A percentile compares a stretch with the other conserved stretches of the same genome.
Conservation (phyloP, 139 green algal genomes). For the Closterium sp. region DNA sequence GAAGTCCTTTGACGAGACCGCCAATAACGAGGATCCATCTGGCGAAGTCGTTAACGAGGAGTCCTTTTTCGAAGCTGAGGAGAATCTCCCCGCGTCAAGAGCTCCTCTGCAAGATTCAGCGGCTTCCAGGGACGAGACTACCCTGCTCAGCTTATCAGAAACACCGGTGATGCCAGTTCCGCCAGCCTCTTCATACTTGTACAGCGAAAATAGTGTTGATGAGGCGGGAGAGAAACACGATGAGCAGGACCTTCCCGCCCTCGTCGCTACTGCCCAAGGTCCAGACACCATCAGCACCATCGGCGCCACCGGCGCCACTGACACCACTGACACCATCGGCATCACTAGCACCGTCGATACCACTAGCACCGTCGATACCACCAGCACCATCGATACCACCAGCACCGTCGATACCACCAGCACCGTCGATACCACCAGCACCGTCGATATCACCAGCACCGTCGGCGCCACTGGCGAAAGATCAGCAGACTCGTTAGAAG, state of each 20-base stretch:
- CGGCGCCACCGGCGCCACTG: too few species aligned
- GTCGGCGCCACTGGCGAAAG: too few species aligned
- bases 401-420: too few species aligned
- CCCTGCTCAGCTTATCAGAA: background rate
- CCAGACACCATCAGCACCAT: too few species aligned
- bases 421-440: too few species aligned
- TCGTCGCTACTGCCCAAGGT: background rate
- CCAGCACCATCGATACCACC: too few species aligned
- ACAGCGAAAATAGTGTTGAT: background rate
- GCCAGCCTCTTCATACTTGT: background rate
- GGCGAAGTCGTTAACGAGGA: background rate
- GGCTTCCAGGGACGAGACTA: background rate
- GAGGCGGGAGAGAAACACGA: background rate
- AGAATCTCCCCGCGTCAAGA: background rate
- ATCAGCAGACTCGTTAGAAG: too few species aligned
- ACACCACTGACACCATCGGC: too few species aligned
- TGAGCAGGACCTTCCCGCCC: background rate
- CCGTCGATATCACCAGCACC: too few species aligned
- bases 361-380: too few species aligned
- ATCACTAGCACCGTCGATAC: too few species aligned
- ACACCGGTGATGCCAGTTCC: background rate
- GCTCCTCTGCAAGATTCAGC: background rate
- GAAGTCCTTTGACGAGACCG: background rate
- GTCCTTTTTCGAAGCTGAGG: background rate
- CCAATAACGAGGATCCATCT: background rate